phyloP scores from a whole-genome alignment of 306 rosid genomes.

The Dalbergia cultrata region DNA sequence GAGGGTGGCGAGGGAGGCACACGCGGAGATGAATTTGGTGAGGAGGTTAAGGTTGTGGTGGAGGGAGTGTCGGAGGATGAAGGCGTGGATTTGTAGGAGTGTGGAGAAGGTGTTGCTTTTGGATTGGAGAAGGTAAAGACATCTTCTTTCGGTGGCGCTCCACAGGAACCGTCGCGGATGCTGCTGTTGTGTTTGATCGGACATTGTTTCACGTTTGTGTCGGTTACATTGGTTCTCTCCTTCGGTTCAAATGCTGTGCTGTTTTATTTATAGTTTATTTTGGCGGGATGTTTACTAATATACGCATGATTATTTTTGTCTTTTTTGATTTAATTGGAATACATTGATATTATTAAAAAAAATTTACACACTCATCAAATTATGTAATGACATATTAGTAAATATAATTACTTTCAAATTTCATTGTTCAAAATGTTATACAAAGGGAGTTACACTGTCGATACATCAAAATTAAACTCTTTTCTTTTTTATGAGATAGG shows the following conservation, averaged over 20 bases:
- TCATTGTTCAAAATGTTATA: too few relatives aligned
- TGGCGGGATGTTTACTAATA: too few relatives aligned
- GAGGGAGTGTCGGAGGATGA: slow-evolving; percentile 68
- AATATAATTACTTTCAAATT: too few relatives aligned
- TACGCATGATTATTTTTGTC: too few relatives aligned
- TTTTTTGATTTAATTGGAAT: too few relatives aligned
- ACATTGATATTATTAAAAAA: too few relatives aligned
- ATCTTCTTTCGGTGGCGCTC: slow-evolving; percentile 66
- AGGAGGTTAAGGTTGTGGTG: slow-evolving; percentile 66
- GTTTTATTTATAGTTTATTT: too few relatives aligned
- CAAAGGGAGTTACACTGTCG: too few relatives aligned
- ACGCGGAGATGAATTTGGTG: slow-evolving; percentile 67
- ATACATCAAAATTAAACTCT: too few relatives aligned
- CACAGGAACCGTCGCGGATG: slow-evolving; percentile 44
- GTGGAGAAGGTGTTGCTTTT: slow-evolving; percentile 38
- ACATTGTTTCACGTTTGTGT: background rate
- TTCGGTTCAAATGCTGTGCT: background rate
- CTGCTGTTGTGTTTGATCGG: background rate
- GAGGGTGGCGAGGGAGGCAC: slow-evolving; percentile 46
- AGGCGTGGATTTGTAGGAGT: slow-evolving; percentile 76
- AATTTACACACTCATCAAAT: too few relatives aligned
- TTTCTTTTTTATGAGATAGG: too few relatives aligned
- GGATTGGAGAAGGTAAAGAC: slow-evolving; percentile 62
- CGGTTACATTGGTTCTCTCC: background rate
- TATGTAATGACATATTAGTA: too few relatives aligned